Evolutionary conservation across 306 rosid species (phyloP), one percentile per base, ranked within the genome.

Genomic region (Dicorynia guianensis): DNA sequence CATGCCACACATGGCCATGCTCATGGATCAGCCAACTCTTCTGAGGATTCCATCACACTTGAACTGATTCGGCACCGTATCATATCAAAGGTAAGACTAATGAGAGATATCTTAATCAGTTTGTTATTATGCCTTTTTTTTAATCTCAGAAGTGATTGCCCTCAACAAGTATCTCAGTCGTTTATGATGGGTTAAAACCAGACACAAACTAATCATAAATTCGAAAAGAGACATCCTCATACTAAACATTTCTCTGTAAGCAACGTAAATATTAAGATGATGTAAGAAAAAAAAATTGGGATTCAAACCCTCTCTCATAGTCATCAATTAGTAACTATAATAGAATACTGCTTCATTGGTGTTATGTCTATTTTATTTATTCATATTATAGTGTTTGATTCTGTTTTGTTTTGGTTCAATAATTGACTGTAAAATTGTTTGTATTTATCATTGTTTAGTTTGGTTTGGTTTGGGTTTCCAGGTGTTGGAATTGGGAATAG

Each of bases 1-100:
- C 99, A 95, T 76, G 91, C 97, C 57, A 86, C 99, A 0, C 99
- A 95, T 54, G 99, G 99, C 11, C 99, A 92, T 74, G 87, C 98
- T 63, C 97, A 95, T 71, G 99, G 97, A 54, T 74, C 98, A 33
- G 34, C 87, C 65, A 7, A 30, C 13, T 73, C 88, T 8, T 11
- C 86, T 48, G 63, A 65, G 11, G 81, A 78, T 40, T 34, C 44
- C 11, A 4, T 71, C 0, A 52, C 83, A 18, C 47, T 90, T 10
- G 84, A 81, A 11, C 61, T 89, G 3, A 72, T 92, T 52, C 80
- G 99, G 43, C 88, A 86, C 1, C 89, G 96, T 15, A 86, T 95
- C 57, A 74, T 95, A 68, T 92, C 99, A 30, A 97, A 90, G 74
- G 98, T 95, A 83, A 77, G 71, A 18, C 25, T 13, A n/a, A 11